Evolutionary conservation across 1,284 basidiomycete species (phyloP).

Genomic region (Phlebopus sp.): DNA sequence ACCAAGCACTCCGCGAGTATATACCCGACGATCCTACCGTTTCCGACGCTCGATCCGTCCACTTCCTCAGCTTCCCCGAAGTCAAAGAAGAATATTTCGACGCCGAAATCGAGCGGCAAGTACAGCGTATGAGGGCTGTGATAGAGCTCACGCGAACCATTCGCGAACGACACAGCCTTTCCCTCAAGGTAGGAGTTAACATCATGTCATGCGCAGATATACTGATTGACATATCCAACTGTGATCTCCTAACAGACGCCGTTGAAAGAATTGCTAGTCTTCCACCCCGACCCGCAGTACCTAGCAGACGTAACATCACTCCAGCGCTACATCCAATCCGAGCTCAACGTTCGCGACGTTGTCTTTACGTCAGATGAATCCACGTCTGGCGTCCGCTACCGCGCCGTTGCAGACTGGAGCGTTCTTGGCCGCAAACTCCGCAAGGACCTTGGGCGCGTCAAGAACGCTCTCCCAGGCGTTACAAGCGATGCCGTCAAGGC

Average conservation of each 20-base stretch:
- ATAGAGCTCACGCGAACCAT: conserved; percentile 91
- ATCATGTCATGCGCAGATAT: neutral
- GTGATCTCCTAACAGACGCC: conserved; percentile 63
- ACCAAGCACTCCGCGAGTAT: conserved; percentile 86
- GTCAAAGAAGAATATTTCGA: conserved; percentile 97
- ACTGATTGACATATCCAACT: neutral
- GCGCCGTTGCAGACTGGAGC: conserved; percentile 93
- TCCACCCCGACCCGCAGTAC: conserved; percentile 87
- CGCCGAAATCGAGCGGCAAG: conserved; percentile 92
- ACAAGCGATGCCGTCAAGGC: conserved; percentile 82
- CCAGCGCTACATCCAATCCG: conserved; percentile 88
- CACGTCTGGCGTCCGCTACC: conserved; percentile 87
- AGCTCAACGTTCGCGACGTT: conserved; percentile 93
- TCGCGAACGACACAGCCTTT: conserved; percentile 85
- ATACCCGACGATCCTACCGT: conserved; percentile 74
- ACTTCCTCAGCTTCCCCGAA: conserved; percentile 93
- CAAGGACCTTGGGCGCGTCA: conserved; percentile 90
- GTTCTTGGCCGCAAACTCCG: conserved; percentile 92
- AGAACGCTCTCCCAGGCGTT: conserved; percentile 81
- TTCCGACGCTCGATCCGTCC: conserved; percentile 87
- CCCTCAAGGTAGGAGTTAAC: conserved; percentile 70
- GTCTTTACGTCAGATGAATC: conserved; percentile 88
- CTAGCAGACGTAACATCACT: conserved; percentile 85
- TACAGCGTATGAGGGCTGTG: conserved; percentile 91
- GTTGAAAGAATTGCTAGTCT: conserved; percentile 89